phyloP scores from a whole-genome alignment of 768 basidiomycete species.

The Leucosporidium creatinivorum region DNA sequence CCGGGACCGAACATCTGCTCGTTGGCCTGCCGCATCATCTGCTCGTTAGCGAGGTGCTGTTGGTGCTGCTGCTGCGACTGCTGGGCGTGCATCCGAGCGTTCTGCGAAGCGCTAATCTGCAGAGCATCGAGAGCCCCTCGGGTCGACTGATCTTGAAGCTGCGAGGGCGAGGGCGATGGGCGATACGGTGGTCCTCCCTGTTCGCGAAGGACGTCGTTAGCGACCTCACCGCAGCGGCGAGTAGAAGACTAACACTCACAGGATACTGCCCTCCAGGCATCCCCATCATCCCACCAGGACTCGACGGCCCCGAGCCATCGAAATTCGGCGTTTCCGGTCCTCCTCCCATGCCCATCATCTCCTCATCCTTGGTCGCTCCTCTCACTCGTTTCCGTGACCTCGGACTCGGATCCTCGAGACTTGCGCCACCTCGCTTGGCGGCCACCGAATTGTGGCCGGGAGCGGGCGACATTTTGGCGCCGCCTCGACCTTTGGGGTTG shows the following conservation, averaged over 20 bases:
- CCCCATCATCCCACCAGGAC: slow-evolving; percentile 4
- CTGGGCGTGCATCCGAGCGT: neutral
- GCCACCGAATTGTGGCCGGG: neutral
- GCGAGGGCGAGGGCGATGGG: slow-evolving; percentile 18
- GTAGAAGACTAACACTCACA: neutral
- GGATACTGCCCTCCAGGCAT: neutral
- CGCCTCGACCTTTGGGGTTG: slow-evolving; percentile 1
- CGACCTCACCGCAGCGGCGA: neutral
- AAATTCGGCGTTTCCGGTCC: neutral
- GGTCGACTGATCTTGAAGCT: slow-evolving; percentile 1
- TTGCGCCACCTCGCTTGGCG: slow-evolving; percentile 12
- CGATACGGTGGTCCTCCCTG: slow-evolving; percentile 12
- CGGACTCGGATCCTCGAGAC: slow-evolving; percentile 21
- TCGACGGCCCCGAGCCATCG: slow-evolving; percentile 5
- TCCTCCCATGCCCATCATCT: neutral
- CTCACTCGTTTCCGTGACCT: slow-evolving; percentile 21
- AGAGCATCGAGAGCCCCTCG: slow-evolving; percentile 3
- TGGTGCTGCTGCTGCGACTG: slow-evolving; percentile 18
- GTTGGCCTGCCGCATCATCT: neutral
- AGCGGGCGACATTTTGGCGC: slow-evolving; percentile 16
- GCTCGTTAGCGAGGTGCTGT: neutral
- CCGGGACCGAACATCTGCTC: too few species aligned
- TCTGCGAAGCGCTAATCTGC: neutral
- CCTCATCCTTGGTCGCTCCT: slow-evolving; percentile 15
- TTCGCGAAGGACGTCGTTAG: neutral